Evolutionary conservation across 768 basidiomycete species (phyloP).

Genomic region (Suillus ampliporus): DNA sequence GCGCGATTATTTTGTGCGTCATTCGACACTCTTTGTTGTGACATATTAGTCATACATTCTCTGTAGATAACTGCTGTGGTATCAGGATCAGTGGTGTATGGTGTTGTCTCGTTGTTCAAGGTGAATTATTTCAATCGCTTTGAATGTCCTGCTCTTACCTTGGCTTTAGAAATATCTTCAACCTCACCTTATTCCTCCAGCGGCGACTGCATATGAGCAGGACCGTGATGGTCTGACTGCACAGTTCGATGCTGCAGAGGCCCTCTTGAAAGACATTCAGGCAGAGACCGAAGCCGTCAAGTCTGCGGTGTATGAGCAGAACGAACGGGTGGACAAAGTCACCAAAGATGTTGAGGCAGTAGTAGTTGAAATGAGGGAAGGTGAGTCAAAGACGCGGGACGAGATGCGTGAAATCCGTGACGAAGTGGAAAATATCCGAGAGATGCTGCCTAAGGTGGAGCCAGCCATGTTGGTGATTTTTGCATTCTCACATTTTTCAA

Average conservation of each 20-base stretch:
- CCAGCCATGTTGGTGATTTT: slow-evolving; percentile 4
- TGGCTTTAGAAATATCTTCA: slow-evolving; percentile 81
- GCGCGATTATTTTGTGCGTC: slow-evolving; percentile 94
- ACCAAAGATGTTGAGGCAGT: slow-evolving; percentile 74
- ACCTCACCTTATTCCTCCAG: slow-evolving; percentile 90
- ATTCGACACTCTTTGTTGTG: not conserved
- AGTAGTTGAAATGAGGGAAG: slow-evolving; percentile 76
- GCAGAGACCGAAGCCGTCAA: slow-evolving; percentile 75
- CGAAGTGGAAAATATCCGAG: slow-evolving; percentile 87
- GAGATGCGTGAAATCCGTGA: slow-evolving; percentile 93
- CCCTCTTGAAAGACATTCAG: slow-evolving; percentile 80
- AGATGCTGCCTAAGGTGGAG: slow-evolving; percentile 90
- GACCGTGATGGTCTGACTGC: slow-evolving; percentile 84
- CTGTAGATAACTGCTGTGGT: slow-evolving; percentile 89
- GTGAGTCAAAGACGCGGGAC: slow-evolving; percentile 78
- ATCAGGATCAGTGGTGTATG: slow-evolving; percentile 85
- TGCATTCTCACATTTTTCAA: slow-evolving; percentile 9
- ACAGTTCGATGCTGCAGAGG: slow-evolving; percentile 90
- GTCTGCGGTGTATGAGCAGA: slow-evolving; percentile 77
- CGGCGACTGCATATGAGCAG: slow-evolving; percentile 85
- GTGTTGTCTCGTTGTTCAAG: slow-evolving; percentile 78
- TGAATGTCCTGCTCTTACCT: slow-evolving; percentile 13
- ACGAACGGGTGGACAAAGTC: slow-evolving; percentile 70
- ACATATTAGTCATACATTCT: slow-evolving; percentile 26
- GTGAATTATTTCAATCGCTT: slow-evolving; percentile 44